Conservation (phyloP, 2,329 filamentous ascomycete species). For the Colletotrichum echinochloae region DNA sequence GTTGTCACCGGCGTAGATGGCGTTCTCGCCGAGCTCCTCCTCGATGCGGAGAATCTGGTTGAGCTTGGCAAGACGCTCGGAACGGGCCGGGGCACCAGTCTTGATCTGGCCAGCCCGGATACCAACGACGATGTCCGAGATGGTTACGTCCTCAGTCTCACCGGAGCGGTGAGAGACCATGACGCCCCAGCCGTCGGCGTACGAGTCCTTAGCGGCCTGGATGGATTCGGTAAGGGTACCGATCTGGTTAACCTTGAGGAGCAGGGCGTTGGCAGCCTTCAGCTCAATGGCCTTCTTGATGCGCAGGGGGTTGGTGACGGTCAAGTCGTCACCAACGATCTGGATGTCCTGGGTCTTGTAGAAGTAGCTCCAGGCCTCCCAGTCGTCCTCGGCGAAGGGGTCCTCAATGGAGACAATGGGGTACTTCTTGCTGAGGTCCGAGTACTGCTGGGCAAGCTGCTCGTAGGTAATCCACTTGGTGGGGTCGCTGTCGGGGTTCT, state of each 20-base stretch:
- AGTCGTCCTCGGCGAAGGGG: slow-evolving; percentile 99
- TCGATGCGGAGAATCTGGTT: slow-evolving; percentile 99
- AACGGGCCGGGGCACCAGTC: slow-evolving; percentile 95
- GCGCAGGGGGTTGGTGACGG: slow-evolving; percentile 97
- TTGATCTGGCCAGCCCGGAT: slow-evolving; percentile 98
- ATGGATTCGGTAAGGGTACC: slow-evolving; percentile 98
- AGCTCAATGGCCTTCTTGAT: slow-evolving; percentile 99
- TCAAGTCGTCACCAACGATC: slow-evolving; percentile 98
- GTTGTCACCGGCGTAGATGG: slow-evolving; percentile 89
- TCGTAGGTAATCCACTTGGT: slow-evolving; percentile 99
- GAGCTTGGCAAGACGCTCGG: slow-evolving; percentile 98
- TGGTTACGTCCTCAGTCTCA: slow-evolving; percentile 99
- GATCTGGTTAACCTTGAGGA: slow-evolving; percentile 99
- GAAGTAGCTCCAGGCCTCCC: slow-evolving; percentile 99
- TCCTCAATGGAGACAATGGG: slow-evolving; percentile 99
- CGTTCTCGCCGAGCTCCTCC: slow-evolving; percentile 95
- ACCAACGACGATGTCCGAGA: slow-evolving; percentile 97
- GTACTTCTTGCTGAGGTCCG: slow-evolving; percentile 90
- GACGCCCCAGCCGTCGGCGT: slow-evolving; percentile 95
- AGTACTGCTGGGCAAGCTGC: slow-evolving; percentile 93
- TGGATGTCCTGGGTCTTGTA: slow-evolving; percentile 99
- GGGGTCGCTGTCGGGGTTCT: slow-evolving; percentile 97
- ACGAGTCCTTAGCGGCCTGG: slow-evolving; percentile 98
- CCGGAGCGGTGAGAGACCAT: slow-evolving; percentile 99
- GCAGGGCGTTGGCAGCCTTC: slow-evolving; percentile 97